These are phyloP conservation scores for Amanita exitialis DNA, from an alignment of 768 basidiomycete species.

Conservation along the genomic window DNA sequence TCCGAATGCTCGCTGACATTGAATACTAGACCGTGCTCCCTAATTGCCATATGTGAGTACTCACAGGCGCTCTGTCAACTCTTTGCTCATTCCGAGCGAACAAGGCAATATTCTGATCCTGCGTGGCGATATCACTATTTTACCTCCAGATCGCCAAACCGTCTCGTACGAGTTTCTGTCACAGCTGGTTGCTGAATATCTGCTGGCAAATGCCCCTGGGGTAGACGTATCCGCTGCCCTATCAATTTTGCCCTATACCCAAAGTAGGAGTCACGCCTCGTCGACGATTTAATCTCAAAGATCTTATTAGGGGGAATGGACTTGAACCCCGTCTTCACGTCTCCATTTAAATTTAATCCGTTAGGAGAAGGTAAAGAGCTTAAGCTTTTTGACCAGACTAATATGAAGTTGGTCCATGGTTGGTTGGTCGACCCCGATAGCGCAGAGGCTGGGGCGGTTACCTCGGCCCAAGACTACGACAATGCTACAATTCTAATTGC, in stretches of 20 bases:
- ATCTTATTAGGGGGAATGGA: conserved; percentile 69
- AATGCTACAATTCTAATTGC: conserved; percentile 65
- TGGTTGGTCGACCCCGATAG: conserved; percentile 76
- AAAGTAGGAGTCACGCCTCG: conserved; percentile 38
- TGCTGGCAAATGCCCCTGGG: conserved; percentile 48
- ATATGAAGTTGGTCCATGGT: conserved; percentile 78
- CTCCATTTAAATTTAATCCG: conserved; percentile 57
- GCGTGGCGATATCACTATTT: conserved; percentile 70
- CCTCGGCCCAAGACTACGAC: conserved; percentile 58
- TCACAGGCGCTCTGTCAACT: neutral
- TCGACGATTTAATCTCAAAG: neutral
- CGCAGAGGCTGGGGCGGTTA: conserved; percentile 44
- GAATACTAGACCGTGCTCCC: conserved; percentile 67
- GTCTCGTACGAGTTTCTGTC: conserved; percentile 84
- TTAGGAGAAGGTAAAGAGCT: conserved; percentile 64
- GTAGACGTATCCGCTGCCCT: conserved; percentile 65
- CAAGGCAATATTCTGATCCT: conserved; percentile 84
- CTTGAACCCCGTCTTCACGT: conserved; percentile 77
- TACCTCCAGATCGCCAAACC: conserved; percentile 49
- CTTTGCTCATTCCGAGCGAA: neutral
- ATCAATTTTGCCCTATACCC: conserved; percentile 67
- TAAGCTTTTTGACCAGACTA: conserved; percentile 74
- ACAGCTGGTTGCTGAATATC: conserved; percentile 74
- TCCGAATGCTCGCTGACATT: conserved; percentile 4
- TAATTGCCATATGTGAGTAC: conserved; percentile 76